A percentile compares a stretch with the other conserved stretches of the same genome.
Evolutionary conservation across 306 rosid genomes (phyloP).

Genomic region (apple (Malus domestica)): ASM211411v1 NC_041794.1:3684501-3685000

Average conservation of each 20-base stretch:
- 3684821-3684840: constrained; percentile 71
- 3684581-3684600: background rate
- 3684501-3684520: no score
- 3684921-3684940: constrained; percentile 18
- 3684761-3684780: constrained; percentile 10
- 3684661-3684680: background rate
- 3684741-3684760: constrained; percentile 23
- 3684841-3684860: constrained; percentile 58
- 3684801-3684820: constrained; percentile 84
- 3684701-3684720: background rate
- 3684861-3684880: constrained; percentile 63
- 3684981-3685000: background rate
- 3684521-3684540: no score
- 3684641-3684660: no score
- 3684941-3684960: background rate
- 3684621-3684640: background rate
- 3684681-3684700: background rate
- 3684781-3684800: constrained; percentile 36
- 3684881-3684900: constrained; percentile 95
- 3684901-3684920: constrained; percentile 74
- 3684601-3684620: background rate
- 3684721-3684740: constrained; percentile 15
- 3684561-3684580: no score
- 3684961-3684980: background rate
- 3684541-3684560: no score